Conservation (phyloP, 305 asterid genomes). For the Lippia alba region DNA sequence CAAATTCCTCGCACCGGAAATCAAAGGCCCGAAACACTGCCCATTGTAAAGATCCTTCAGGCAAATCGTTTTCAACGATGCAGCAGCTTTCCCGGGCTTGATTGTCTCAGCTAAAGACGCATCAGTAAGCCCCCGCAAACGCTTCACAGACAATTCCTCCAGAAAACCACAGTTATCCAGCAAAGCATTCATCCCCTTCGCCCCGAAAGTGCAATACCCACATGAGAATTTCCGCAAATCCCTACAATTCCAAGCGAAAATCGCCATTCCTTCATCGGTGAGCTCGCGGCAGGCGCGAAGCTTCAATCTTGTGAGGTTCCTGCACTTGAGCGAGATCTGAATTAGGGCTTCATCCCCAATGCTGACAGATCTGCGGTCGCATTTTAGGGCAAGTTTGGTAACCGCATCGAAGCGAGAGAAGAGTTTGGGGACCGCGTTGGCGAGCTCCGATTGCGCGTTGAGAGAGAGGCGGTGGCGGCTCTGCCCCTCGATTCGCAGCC, state of each 20-base stretch:
- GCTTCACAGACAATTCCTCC: conserved; percentile 47
- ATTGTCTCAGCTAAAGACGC: conserved; percentile 27
- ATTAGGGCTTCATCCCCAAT: conserved; percentile 41
- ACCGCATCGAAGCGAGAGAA: conserved; percentile 50
- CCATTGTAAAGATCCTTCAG: conserved; percentile 46
- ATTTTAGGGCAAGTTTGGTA: conserved; percentile 42
- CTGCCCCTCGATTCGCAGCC: conserved; percentile 45
- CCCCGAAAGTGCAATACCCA: conserved; percentile 45
- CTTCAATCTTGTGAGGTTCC: conserved; percentile 44
- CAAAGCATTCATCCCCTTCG: conserved; percentile 44
- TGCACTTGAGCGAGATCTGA: conserved; percentile 39
- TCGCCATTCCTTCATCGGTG: conserved; percentile 40
- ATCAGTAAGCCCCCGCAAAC: conserved; percentile 40
- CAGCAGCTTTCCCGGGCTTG: conserved; percentile 33
- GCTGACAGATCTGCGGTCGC: conserved; percentile 50
- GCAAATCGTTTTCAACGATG: conserved; percentile 28
- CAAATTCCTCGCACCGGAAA: conserved; percentile 38
- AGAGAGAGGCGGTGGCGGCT: conserved; percentile 50
- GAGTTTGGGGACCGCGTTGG: conserved; percentile 25
- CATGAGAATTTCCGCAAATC: conserved; percentile 44
- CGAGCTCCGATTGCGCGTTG: conserved; percentile 43
- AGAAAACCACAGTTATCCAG: conserved; percentile 38
- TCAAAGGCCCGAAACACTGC: conserved; percentile 44
- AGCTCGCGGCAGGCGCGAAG: conserved; percentile 49
- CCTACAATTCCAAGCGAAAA: conserved; percentile 33